Base-by-base conservation (phyloP, 148 eudicot species). In the Cornus controversa region DNA sequence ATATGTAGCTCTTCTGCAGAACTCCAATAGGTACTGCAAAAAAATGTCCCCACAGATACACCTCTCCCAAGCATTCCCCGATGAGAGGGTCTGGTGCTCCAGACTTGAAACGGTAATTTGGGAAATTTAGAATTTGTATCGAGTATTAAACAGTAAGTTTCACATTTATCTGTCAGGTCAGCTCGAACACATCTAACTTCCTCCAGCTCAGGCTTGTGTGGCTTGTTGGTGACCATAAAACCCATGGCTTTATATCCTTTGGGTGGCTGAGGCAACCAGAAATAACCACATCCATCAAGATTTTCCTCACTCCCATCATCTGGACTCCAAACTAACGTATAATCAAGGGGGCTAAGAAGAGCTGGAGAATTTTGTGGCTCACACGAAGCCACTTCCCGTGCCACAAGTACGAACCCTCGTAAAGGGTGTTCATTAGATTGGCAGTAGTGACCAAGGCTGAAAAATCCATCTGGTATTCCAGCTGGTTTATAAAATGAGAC, bases 211-310 rank as follows among this genome's bases (percentile, higher is more conserved):
- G 99, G 99, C 81, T 88, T 93, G 2, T 42, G 77, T 0, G 93
- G 82, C 65, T 78, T 81, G 69, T 77, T 85, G 4, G 98, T 88
- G 25, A 93, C 95, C 36, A 93, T 77, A 77, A 90, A 96, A 20
- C 99, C 99, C 67, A 93, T 50, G 67, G 98, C 80, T 83, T 88
- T 90, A 74, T 91, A 96, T 29, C 98, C 98, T 45, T 89, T 86
- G 50, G 99, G 98, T 40, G 98, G 79, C 71, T 90, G 77, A 69
- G 99, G 99, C 25, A 82, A 58, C 99, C 99, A 96, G 85, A 96
- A 82, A 82, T 83, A 89, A 72, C 92, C 92, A 66, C 81, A 77
- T 65, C 78, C 85, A 31, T 84, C 88, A 78, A 75, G 34, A 29
- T 71, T 74, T 25, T 84, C 90, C 75, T 80, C 85, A 26, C 42